Base-by-base conservation (phyloP, 2,329 filamentous ascomycete genomes). In the Neoascochyta sp. region DNA sequence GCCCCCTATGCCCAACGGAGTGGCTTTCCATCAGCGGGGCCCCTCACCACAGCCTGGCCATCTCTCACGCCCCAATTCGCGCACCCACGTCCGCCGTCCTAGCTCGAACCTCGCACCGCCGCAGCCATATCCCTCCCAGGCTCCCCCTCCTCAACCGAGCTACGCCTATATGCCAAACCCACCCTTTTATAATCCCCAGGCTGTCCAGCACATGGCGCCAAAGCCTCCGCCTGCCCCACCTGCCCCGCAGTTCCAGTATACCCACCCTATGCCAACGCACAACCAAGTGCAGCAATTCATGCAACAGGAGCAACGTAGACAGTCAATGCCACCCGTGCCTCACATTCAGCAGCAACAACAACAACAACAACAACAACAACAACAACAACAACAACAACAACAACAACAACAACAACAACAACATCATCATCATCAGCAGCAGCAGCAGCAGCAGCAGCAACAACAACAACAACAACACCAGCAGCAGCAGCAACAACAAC, bases 131-230 rank as follows among this genome's bases (percentile, higher is more conserved):
- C 71, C 71, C 21, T 78, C 77, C 21, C 73, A 76, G 46, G 71
- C 78, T 16, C 80, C 80, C 26, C 75, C 74, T 18, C 71, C 72
- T 12, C 67, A 59, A 37, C 85, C 83, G 52, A 85, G 78, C 32
- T 94, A 85, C 62, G 76, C 83, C 3, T 95, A 88, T 57, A 86
- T 93, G 71, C 80, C 85, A 3, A 88, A 92, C 42, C 85, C 85
- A 21, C 78, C 84, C 18, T 86, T 94, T 47, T 95, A 94, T 64
- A 86, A 87, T 51, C 79, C 78, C 7, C 83, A 74, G 42, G 64
- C 70, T 28, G 64, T 69, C 15, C 62, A 64, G 36, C 66, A 68
- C 45, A 73, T 71, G 57, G 68, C 66, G 12, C 63, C 66, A 14
- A 54, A 59, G 34, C 51, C 53, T 57, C 46, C 52, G 41, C 45